Evolutionary conservation across 1,139 yeast species (phyloP).

Genomic region (Candida dubliniensis): DNA sequence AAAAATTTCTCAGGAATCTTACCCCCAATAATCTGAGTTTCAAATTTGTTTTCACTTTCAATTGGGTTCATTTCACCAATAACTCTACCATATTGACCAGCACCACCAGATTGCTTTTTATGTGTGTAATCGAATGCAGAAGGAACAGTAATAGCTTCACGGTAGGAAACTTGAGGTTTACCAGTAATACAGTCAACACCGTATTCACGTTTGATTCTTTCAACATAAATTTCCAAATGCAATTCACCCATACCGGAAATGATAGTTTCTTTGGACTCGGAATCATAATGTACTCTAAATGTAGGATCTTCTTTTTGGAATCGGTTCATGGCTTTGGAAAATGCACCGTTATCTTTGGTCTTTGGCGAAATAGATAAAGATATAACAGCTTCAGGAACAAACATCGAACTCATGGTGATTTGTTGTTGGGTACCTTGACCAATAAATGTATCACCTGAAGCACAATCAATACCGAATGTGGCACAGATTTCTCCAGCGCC

Average conservation of each 20-base stretch:
- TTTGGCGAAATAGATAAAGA: slow-evolving; percentile 89
- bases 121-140: slow-evolving; percentile 91
- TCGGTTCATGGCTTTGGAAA: slow-evolving; percentile 94
- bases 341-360: slow-evolving; percentile 77
- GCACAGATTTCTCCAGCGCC: slow-evolving; percentile 99
- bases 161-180: slow-evolving; percentile 95
- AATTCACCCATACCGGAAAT: slow-evolving; percentile 99
- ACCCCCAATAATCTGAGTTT: slow-evolving; percentile 93
- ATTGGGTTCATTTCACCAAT: slow-evolving; percentile 78
- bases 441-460: slow-evolving; percentile 98
- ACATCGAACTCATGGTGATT: slow-evolving; percentile 96
- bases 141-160: slow-evolving; percentile 81
- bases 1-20: slow-evolving; percentile 93
- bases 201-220: slow-evolving; percentile 96
- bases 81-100: slow-evolving; percentile 98
- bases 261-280: slow-evolving; percentile 92
- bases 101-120: slow-evolving; percentile 99
- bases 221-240: slow-evolving; percentile 95
- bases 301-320: slow-evolving; percentile 99
- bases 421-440: slow-evolving; percentile 65
- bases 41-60: slow-evolving; percentile 69
- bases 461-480: slow-evolving; percentile 97
- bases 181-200: slow-evolving; percentile 95
- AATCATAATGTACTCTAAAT: slow-evolving; percentile 86
- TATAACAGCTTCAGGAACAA: slow-evolving; percentile 96